Base-by-base conservation (phyloP, 768 basidiomycete genomes). In the Gymnopilus junonius region DNA sequence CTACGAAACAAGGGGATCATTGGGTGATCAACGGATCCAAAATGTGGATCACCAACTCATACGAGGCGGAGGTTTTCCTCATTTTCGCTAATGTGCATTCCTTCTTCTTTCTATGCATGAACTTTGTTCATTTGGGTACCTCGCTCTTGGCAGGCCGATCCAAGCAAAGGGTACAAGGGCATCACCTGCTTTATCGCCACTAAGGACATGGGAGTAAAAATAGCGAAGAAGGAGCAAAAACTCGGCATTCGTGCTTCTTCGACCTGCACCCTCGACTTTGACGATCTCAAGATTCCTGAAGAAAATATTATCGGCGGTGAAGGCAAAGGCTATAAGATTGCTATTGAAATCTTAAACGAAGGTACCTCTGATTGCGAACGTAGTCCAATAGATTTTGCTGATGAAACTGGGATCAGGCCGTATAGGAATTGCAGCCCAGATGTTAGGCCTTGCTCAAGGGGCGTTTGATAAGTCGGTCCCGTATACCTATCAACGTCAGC, bases 191-290 rank as follows among this genome's bases (percentile, higher is more conserved):
- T 99, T 77, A 80, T 97, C 50, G 93, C 94, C 27, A 95, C 94
- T 46, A 97, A 94, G 76, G 95, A 97, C 63, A 95, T 96, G 94
- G 97, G 97, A 11, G 83, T 99, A 64, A 82, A 98, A 75, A 94
- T 99, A 62, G 96, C 96, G 17, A 99, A 99, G 85, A 98, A 98
- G 81, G 97, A 99, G 76, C 90, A 97, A 77, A 99, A 99, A 77
- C 87, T 99, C 48, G 97, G 97, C 54, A 99, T 99, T 73, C 85
- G 93, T 61, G 95, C 97, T 0, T 95, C 94, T 5, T 97, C 95
- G 32, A 99, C 97, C 1, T 99, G 97, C 73, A 87, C 93, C 1
- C 85, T 98, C 62, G 92, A 89, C 77, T 97, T 99, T 72, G 97
- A 99, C 77, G 95, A 98, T 74, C 79, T 99, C 71, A 90, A 88